A percentile compares a stretch with the other conserved stretches of the same genome.
Evolutionary conservation across 176 grass and related monocot genomes (phyloP).

Genomic region (Otatea glauca): DNA sequence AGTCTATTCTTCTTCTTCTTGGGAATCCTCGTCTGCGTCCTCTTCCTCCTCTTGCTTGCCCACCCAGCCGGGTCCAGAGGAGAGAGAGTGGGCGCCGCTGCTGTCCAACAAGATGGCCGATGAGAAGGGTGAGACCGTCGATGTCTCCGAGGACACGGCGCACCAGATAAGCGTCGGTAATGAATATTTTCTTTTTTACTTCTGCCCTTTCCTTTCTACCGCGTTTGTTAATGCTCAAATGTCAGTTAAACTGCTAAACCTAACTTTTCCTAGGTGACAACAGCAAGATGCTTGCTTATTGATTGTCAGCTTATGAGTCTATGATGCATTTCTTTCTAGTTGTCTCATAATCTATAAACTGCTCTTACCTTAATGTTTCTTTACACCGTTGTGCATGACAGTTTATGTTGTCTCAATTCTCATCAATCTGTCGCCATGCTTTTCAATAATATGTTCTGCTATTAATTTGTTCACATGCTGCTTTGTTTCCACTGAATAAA

Average conservation of each 20-base stretch:
- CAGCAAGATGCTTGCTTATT: neutral
- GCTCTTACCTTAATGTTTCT: neutral
- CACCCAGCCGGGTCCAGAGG: neutral
- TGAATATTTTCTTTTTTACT: neutral
- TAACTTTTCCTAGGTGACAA: neutral
- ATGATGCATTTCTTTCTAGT: neutral
- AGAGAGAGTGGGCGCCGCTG: constrained; percentile 9
- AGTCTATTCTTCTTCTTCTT: neutral
- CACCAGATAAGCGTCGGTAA: constrained; percentile 68
- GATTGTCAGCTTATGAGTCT: neutral
- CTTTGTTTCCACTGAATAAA: neutral
- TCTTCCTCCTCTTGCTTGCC: constrained; percentile 35
- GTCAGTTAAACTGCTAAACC: neutral
- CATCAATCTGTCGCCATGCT: neutral
- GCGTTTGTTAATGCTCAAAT: neutral
- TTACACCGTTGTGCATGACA: neutral
- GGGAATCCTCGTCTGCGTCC: constrained; percentile 19
- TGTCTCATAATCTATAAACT: neutral
- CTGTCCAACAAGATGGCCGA: constrained; percentile 37
- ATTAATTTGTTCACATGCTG: neutral
- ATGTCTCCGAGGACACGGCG: constrained; percentile 48
- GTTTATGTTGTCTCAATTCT: neutral
- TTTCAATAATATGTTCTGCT: neutral
- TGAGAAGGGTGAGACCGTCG: constrained; percentile 31
- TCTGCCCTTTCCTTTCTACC: neutral